These are phyloP conservation scores for Ballota nigra DNA, from an alignment of 257 asterid genomes.

Conservation along the genomic window DNA sequence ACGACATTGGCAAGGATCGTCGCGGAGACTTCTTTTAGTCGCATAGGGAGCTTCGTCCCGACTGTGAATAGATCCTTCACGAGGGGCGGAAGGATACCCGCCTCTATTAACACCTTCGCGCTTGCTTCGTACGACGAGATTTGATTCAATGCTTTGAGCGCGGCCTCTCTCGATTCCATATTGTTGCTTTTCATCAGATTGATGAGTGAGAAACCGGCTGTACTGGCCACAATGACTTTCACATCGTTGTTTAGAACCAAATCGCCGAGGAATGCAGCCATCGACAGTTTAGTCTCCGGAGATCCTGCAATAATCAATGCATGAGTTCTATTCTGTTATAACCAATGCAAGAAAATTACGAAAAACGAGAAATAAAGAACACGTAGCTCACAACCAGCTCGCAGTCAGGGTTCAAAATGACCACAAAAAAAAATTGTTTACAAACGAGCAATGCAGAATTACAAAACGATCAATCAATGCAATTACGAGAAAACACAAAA, in stretches of 20 bases:
- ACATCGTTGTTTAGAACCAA: constrained; percentile 71
- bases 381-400: too few species aligned
- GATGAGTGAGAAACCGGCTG: constrained; percentile 74
- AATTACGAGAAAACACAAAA: background rate
- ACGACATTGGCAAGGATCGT: constrained; percentile 83
- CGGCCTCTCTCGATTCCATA: constrained; percentile 72
- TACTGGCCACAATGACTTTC: constrained; percentile 73
- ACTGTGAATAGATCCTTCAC: constrained; percentile 83
- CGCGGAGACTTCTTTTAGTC: constrained; percentile 84
- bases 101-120: constrained; percentile 75
- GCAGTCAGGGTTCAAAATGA: too few species aligned
- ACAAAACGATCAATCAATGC: background rate
- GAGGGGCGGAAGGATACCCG: constrained; percentile 93
- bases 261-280: constrained; percentile 90
- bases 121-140: constrained; percentile 85
- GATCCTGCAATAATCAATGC: constrained; percentile 53
- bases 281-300: constrained; percentile 73
- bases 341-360: too few species aligned
- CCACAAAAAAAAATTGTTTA: background rate
- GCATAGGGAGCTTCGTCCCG: constrained; percentile 68
- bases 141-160: constrained; percentile 80
- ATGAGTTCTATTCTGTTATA: background rate
- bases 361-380: too few species aligned
- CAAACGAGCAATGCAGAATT: background rate
- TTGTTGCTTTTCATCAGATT: constrained; percentile 62